These are phyloP conservation scores for Trichoderma cornu-damae DNA, from an alignment of 2,329 filamentous ascomycete genomes.

Conservation along the genomic window DNA sequence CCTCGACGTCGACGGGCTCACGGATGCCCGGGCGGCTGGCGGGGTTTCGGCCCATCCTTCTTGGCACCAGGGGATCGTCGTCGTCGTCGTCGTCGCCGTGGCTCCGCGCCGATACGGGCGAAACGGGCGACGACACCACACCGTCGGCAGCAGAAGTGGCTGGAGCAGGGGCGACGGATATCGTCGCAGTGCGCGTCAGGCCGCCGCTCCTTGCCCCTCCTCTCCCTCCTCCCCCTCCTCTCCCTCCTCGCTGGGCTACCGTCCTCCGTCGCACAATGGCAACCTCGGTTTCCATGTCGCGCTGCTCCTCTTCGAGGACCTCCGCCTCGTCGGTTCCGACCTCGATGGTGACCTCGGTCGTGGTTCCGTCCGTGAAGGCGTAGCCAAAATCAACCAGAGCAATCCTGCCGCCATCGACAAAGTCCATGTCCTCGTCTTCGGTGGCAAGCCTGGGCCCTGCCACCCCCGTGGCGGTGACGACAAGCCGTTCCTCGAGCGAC, in stretches of 20 bases:
- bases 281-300: slow-evolving; percentile 71
- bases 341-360: slow-evolving; percentile 61
- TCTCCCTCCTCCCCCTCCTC: slow-evolving; percentile 27
- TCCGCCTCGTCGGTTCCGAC: slow-evolving; percentile 67
- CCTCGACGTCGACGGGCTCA: slow-evolving; percentile 36
- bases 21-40: slow-evolving; percentile 19
- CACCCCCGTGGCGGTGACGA: slow-evolving; percentile 69
- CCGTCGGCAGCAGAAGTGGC: slow-evolving; percentile 28
- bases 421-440: slow-evolving; percentile 67
- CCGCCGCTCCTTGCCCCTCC: slow-evolving; percentile 18
- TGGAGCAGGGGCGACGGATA: not conserved
- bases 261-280: slow-evolving; percentile 72
- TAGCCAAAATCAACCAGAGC: slow-evolving; percentile 71
- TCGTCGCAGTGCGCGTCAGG: slow-evolving; percentile 46
- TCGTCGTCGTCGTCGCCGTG: slow-evolving; percentile 37
- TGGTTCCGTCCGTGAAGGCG: slow-evolving; percentile 48
- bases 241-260: slow-evolving; percentile 56
- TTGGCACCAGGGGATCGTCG: slow-evolving; percentile 49
- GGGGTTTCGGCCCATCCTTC: slow-evolving; percentile 38
- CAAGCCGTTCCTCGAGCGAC: slow-evolving; percentile 51
- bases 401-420: slow-evolving; percentile 72
- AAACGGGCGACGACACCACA: slow-evolving; percentile 23
- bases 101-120: slow-evolving; percentile 29
- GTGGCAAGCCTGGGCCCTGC: slow-evolving; percentile 51
- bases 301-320: slow-evolving; percentile 64